Evolutionary conservation across 352 stramenopile species (phyloP), one percentile per base, ranked within the genome.

Genomic region (Phytophthora multivora): DNA sequence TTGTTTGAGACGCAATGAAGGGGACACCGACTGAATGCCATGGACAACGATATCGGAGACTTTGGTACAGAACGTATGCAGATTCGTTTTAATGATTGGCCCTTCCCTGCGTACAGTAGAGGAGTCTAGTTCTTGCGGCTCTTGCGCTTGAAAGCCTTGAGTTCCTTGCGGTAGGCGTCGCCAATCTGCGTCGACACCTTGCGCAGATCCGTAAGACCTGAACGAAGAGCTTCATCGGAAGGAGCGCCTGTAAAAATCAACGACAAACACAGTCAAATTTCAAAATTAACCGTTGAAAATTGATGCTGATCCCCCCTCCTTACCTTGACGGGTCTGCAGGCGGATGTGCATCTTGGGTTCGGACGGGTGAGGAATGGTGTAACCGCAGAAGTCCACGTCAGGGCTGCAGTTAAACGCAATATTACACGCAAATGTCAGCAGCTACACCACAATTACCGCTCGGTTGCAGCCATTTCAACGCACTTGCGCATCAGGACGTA

Each of bases 331-430:
- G 8, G 86, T 96, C 73, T 98, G 95, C 15, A 98, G 82, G 31
- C 95, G 84, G 23, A 98, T 69, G 71, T 98, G 93, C 71, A 98
- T 96, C 55, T 98, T 93, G 19, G 93, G 93, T 66, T 98, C 95
- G 6, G 89, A 97, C 18, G 95, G 95, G 79, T 98, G 95, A 33
- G 95, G 95, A 36, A 98, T 97, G 31, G 91, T 97, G 77, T 98
- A 98, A 55, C 95, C 95, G 16, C 90, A 95, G 66, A 98, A 98
- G 41, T 96, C 86, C 10, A 98, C 91, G 31, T 96, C 82, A 3
- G 86, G 83, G 60, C 94, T 96, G 47, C 36, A 67, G 59, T 56
- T 12, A n/a, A 12, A 68, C 13, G 16, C 45, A 47, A 71, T 4
- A 23, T 59, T n/a, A 40, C 4, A 41, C 18, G 23, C 35, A 53